phyloP scores from a whole-genome alignment of 768 basidiomycete genomes.

The Solioccasus polychromus region DNA sequence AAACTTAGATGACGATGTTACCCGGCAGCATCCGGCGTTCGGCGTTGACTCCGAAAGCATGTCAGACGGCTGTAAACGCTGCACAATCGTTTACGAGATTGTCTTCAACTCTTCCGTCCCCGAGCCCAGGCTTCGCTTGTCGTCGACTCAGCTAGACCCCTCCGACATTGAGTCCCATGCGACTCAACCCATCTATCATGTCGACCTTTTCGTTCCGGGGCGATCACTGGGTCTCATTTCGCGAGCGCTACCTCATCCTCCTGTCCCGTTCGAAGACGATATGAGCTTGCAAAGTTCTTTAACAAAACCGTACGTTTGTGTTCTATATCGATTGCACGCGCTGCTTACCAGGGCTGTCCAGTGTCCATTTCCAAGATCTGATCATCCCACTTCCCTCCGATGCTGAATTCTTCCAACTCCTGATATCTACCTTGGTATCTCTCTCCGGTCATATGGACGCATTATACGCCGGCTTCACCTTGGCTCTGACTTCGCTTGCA shows the following conservation, averaged over 20 bases:
- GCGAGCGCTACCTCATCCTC: constrained; percentile 4
- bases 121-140: constrained; percentile 58
- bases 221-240: constrained; percentile 5
- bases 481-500: constrained; percentile 48
- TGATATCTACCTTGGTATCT: constrained; percentile 57
- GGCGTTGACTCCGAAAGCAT: neutral
- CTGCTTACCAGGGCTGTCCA: constrained; percentile 3
- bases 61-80: constrained; percentile 1
- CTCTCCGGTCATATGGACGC: constrained; percentile 49
- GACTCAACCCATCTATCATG: constrained; percentile 7
- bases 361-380: constrained; percentile 42
- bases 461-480: constrained; percentile 51
- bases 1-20: constrained; percentile 9
- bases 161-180: neutral
- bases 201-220: constrained; percentile 15
- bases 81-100: constrained; percentile 57
- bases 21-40: neutral
- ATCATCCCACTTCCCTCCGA: constrained; percentile 82
- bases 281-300: neutral
- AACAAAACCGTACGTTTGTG: constrained; percentile 8
- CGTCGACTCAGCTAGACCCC: constrained; percentile 32
- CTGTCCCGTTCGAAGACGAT: neutral
- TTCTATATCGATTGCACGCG: neutral
- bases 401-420: constrained; percentile 72
- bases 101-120: constrained; percentile 43